Conservation (phyloP, 371 early-diverging fungal species). For the Dinochytrium kinnereticum region DNA sequence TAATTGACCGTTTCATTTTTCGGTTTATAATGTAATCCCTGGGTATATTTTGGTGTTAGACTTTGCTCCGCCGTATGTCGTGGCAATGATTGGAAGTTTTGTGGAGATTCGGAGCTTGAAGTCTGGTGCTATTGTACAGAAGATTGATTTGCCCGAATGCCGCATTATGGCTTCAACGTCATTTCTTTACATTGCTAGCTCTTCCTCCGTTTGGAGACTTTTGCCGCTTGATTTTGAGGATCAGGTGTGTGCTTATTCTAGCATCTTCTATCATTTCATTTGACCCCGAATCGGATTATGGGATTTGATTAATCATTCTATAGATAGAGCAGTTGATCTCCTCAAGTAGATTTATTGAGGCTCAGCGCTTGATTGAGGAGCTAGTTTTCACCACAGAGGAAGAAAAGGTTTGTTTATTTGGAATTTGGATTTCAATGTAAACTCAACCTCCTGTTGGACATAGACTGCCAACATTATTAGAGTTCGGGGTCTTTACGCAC, state of each 20-base stretch:
- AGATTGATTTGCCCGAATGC: constrained; percentile 67
- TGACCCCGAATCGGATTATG: not conserved
- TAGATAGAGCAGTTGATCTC: constrained; percentile 74
- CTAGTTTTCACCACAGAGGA: constrained; percentile 83
- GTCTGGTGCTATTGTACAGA: constrained; percentile 81
- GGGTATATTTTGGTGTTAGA: too few relatives aligned
- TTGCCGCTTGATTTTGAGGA: constrained; percentile 85
- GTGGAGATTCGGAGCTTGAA: constrained; percentile 88
- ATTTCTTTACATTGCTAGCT: constrained; percentile 81
- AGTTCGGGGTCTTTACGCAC: constrained; percentile 83
- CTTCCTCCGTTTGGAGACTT: constrained; percentile 81
- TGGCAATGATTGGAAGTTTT: constrained; percentile 67
- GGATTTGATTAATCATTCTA: not conserved
- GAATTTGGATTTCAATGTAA: not conserved
- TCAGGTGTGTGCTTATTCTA: constrained; percentile 69
- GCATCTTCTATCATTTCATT: not conserved
- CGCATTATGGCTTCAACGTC: constrained; percentile 58
- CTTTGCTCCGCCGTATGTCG: constrained; percentile 77
- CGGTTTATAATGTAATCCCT: too few relatives aligned
- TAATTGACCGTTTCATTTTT: not conserved
- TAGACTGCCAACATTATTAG: constrained; percentile 56
- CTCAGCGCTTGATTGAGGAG: constrained; percentile 83
- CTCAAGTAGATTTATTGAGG: constrained; percentile 80
- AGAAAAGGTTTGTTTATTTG: constrained; percentile 63
- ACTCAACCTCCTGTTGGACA: not conserved